Evolutionary conservation across 768 basidiomycete genomes (phyloP).

Genomic region (Collybiopsis confluens): DNA sequence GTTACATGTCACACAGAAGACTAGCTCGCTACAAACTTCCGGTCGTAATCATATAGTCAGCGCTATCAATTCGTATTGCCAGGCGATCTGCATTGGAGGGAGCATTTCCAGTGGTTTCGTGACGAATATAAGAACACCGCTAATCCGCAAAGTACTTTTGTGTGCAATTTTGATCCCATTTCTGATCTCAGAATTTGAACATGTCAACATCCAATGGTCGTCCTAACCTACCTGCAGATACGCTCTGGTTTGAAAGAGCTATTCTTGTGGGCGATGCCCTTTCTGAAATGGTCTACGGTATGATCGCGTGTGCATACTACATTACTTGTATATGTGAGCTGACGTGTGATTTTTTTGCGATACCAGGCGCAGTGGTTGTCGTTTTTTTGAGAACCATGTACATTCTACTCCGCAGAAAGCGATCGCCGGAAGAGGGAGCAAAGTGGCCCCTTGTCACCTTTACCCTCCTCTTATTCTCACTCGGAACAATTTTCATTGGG

Average conservation of each 20-base stretch:
- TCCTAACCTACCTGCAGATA: not conserved
- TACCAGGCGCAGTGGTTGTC: not conserved
- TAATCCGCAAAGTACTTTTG: not conserved
- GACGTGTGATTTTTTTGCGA: not conserved
- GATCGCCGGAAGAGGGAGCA: not conserved
- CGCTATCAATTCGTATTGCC: too few species aligned
- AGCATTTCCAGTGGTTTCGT: too few species aligned
- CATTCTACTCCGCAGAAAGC: not conserved
- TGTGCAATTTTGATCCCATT: not conserved
- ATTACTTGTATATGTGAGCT: not conserved
- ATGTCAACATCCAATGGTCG: too few species aligned
- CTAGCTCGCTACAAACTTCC: too few species aligned
- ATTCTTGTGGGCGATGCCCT: not conserved
- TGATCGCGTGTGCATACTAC: not conserved
- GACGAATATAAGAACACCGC: not conserved
- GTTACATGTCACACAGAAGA: too few species aligned
- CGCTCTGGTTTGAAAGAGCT: not conserved
- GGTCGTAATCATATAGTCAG: too few species aligned
- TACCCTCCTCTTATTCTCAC: constrained; percentile 8
- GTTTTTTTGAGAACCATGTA: not conserved
- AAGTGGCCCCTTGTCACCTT: not conserved
- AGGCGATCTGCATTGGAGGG: too few species aligned
- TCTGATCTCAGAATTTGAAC: not conserved
- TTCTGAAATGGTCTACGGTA: not conserved
- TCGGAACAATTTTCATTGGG: constrained; percentile 16